Conservation (phyloP, 108 stramenopile species). For the Skeletonema costatum region DNA sequence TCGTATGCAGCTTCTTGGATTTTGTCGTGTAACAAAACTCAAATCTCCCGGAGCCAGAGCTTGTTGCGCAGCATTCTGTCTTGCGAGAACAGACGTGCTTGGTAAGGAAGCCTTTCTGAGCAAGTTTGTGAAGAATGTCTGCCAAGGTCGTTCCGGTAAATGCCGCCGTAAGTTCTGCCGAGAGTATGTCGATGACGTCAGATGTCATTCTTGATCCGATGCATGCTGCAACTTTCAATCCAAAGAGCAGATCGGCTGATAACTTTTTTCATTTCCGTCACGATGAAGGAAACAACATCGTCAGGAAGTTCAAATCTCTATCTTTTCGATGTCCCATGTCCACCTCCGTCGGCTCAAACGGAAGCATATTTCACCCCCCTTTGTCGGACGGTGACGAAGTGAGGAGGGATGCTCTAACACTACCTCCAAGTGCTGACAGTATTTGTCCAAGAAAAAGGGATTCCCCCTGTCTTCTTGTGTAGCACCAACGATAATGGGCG, state of each 20-base stretch:
- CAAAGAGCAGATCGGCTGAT: slow-evolving; percentile 7
- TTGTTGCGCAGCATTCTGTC: neutral
- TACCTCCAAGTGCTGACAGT: neutral
- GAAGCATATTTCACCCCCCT: slow-evolving; percentile 15
- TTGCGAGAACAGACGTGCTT: neutral
- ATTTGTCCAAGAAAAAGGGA: slow-evolving; percentile 11
- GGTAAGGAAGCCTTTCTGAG: neutral
- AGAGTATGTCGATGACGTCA: slow-evolving; percentile 6
- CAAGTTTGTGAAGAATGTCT: neutral
- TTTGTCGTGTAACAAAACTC: slow-evolving; percentile 34
- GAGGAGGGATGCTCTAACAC: neutral
- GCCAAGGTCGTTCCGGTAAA: neutral
- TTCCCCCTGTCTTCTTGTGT: slow-evolving; percentile 12
- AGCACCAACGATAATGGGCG: slow-evolving; percentile 28
- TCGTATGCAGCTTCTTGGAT: slow-evolving; percentile 40
- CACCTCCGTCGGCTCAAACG: slow-evolving; percentile 11
- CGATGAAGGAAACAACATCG: slow-evolving; percentile 17
- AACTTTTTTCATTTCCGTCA: slow-evolving; percentile 15
- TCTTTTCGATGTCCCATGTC: slow-evolving; percentile 29
- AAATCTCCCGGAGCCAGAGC: neutral
- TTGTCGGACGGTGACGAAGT: neutral
- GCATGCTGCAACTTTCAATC: slow-evolving; percentile 30
- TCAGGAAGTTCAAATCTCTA: slow-evolving; percentile 21
- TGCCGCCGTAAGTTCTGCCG: neutral
- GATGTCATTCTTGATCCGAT: slow-evolving; percentile 22